Evolutionary conservation across 192 early-diverging fungal species (phyloP), one percentile per base, ranked within the genome.

Genomic region (Umbelopsis isabellina): DNA sequence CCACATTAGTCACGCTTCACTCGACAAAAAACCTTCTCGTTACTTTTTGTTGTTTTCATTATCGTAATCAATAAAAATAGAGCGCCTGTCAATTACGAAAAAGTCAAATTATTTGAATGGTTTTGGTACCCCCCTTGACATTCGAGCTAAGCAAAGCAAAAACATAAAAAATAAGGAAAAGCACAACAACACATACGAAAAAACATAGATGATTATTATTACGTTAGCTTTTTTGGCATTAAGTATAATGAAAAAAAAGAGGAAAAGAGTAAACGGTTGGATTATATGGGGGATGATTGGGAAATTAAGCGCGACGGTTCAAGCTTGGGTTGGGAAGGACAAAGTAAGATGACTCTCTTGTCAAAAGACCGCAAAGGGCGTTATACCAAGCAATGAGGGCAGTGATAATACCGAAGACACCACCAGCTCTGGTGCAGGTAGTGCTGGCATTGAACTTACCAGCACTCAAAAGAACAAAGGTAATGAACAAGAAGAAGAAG

Each of bases 361-460:
- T 81, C 51, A 88, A 86, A 8, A 91, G 82, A 70, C 87, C 86
- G 16, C 86, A 83, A 0, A 88, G 83, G 21, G 90, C 86, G 71
- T 84, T 86, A 75, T 94, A 94, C 90, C 89, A 94, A 58, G 90
- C 92, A 69, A 89, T 83, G 16, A 91, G 52, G 10, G 92, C 87
- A 22, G 92, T 92, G 67, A 92, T 79, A 23, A 92, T 71, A 53
- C 90, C 92, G 58, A 93, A 81, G 66, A 84, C 87, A 45, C 92
- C 92, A 55, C 89, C 92, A 50, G 88, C 89, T 58, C 87, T 79
- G 67, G 80, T 84, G 20, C 82, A 74, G 21, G 79, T 72, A 13
- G 67, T 9, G 33, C 75, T 79, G 30, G 77, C 69, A 4, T 84
- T 80, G 75, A 90, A 86, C 64, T 88, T 84, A 30, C 83, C 86